Evolutionary conservation across 2,329 filamentous ascomycete species (phyloP).

Genomic region (Drechslera avenae): DNA sequence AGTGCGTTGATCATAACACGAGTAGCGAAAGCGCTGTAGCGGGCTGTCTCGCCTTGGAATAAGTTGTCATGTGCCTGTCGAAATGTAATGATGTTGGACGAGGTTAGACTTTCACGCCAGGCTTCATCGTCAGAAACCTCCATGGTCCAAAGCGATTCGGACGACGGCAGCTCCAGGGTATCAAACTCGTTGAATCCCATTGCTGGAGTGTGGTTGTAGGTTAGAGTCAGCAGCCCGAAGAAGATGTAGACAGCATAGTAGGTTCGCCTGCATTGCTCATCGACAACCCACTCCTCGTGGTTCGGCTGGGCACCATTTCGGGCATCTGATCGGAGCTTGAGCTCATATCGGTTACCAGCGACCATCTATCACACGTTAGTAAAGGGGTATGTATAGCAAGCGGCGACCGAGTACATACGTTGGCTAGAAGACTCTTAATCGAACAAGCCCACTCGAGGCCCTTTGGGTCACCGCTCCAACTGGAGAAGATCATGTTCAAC

Average conservation of each 20-base stretch:
- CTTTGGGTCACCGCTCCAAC: conserved; percentile 98
- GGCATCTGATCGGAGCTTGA: conserved; percentile 89
- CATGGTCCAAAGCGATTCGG: conserved; percentile 92
- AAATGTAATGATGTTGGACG: conserved; percentile 79
- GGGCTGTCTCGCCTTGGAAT: conserved; percentile 87
- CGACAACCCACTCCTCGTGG: conserved; percentile 91
- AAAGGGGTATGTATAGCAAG: not conserved
- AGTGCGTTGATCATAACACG: conserved; percentile 98
- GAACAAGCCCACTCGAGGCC: conserved; percentile 98
- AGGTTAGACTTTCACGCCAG: conserved; percentile 81
- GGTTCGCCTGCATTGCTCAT: conserved; percentile 93
- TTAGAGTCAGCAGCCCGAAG: conserved; percentile 91
- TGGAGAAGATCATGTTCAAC: conserved; percentile 98
- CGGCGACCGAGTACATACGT: conserved; percentile 48
- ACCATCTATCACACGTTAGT: conserved; percentile 67
- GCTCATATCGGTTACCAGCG: conserved; percentile 91
- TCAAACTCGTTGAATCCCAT: conserved; percentile 99
- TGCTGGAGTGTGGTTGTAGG: conserved; percentile 96
- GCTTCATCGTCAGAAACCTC: conserved; percentile 75
- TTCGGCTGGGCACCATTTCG: conserved; percentile 76
- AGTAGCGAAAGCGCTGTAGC: conserved; percentile 95
- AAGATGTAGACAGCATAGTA: conserved; percentile 99
- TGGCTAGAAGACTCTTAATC: conserved; percentile 95
- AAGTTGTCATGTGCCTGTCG: conserved; percentile 93
- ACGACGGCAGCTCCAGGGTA: conserved; percentile 87